Base-by-base conservation (phyloP, 768 basidiomycete genomes). In the Fistulinella prunicolor region DNA sequence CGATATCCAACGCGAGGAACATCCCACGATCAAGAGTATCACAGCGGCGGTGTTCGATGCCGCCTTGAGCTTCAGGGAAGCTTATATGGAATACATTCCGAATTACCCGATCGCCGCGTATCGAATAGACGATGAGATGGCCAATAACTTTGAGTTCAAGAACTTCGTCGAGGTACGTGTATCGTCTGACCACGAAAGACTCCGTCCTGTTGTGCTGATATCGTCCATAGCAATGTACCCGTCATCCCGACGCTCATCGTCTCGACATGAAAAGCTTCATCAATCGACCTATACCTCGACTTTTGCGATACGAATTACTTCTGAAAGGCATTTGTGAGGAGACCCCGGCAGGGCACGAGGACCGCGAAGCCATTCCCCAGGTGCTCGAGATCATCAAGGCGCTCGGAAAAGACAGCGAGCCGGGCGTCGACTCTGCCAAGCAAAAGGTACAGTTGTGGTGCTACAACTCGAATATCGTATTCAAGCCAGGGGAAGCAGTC, bases 231-330 rank as follows among this genome's bases (percentile, higher is more conserved):
- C 67, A 72, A 68, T 78, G 73, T 43, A 67, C 69, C 10, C 81
- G 85, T 26, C 83, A 90, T 56, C 80, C 85, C 0, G 86, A 87
- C 49, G 81, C 92, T 1, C 83, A 88, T 59, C 82, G 86, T 42
- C 75, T 91, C 17, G 93, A 94, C 62, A 87, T 99, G 81, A 93
- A 94, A 64, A 86, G 78, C 57, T 99, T 97, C 70, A 87, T 94
- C 61, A 85, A 90, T 58, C 83, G 93, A 30, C 92, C 94, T 2
- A 94, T 95, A 54, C 89, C 91, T 50, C 84, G 95, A 37, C 70
- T 95, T 29, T 73, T 94, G 35, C 87, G 94, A 40, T 97, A 97
- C 63, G 85, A 89, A 54, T 75, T 97, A 1, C 74, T 98, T 16
- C 70, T 98, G 51, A 86, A 86, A 54, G 76, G 79, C 26, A 87